Conservation (phyloP, 371 early-diverging fungal genomes). For the Lichtheimia corymbifera region DNA sequence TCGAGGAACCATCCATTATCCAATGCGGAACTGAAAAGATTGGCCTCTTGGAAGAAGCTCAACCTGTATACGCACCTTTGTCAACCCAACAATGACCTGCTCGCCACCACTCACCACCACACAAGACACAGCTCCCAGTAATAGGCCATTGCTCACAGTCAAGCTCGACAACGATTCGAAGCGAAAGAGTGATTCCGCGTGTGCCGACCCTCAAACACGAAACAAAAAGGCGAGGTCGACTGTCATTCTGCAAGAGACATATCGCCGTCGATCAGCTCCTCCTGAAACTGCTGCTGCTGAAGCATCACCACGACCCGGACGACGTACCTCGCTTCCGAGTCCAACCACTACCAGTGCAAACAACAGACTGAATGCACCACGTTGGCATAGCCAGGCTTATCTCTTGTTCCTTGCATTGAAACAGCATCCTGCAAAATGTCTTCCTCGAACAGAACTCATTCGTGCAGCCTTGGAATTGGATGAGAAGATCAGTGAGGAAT, state of each 20-base stretch:
- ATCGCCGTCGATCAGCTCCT: slow-evolving; percentile 1
- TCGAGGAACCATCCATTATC: too few relatives aligned
- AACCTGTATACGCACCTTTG: too few relatives aligned
- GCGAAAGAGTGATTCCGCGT: neutral
- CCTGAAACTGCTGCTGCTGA: neutral
- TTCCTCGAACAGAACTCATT: slow-evolving; percentile 73
- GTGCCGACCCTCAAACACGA: neutral
- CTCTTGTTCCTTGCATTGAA: slow-evolving; percentile 77
- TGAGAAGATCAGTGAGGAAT: slow-evolving; percentile 63
- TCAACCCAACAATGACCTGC: too few relatives aligned
- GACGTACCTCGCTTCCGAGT: neutral
- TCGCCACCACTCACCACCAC: too few relatives aligned
- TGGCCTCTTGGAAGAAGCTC: too few relatives aligned
- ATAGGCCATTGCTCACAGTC: neutral
- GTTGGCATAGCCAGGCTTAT: slow-evolving; percentile 88
- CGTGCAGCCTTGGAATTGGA: slow-evolving; percentile 72
- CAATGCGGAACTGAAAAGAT: too few relatives aligned
- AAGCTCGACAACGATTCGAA: neutral
- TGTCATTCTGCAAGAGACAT: slow-evolving; percentile 1
- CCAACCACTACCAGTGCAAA: neutral
- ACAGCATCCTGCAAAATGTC: slow-evolving; percentile 62
- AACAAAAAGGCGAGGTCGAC: neutral
- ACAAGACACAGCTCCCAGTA: neutral
- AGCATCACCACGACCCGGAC: neutral
- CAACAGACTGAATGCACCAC: slow-evolving; percentile 61